Base-by-base conservation (phyloP, 2,329 filamentous ascomycete species). In the Hypocrella siamensis region DNA sequence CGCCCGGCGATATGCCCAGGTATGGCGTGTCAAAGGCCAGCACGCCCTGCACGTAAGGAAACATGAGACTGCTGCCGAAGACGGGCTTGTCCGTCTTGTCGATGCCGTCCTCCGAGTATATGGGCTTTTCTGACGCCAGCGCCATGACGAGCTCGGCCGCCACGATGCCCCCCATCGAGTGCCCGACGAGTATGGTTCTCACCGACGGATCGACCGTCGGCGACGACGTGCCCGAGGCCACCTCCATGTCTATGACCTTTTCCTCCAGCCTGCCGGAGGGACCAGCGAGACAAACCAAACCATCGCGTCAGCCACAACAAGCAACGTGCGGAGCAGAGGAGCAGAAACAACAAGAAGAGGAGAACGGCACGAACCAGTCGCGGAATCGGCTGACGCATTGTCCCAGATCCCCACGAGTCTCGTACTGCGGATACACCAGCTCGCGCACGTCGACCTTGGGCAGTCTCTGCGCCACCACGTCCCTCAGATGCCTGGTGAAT, bases 11-110 rank as follows among this genome's bases (percentile, higher is more conserved):
- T 40, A 86, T 84, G 35, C 81, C 80, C 2, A 90, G 67, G 51
- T 81, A 98, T 1, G 90, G 90, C 1, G 90, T 98, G 56, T 96
- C 88, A 51, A 94, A 93, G 31, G 86, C 83, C 30, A 96, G 68
- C 17, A 96, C 72, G 42, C 81, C 88, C 54, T 88, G 80, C 41
- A 96, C 75, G 53, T 85, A 88, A 2, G 88, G 88, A 51, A 96
- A 96, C 79, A 94, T 88, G 51, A 93, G 73, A 19, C 58, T 56
- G 45, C 69, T 56, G 45, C 69, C 77, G 37, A 71, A 58, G 15
- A 52, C 37, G 25, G 46, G 45, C 24, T 11, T 15, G 16, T 35
- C 19, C 6, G 16, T 43, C 41, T 59, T 56, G 19, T 55, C 46
- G 32, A 56, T 50, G 22, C 55, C 57, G 44, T 57, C 56, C 36